Evolutionary conservation across 306 rosid species (phyloP).

Genomic region (Nissolia schottii): DNA sequence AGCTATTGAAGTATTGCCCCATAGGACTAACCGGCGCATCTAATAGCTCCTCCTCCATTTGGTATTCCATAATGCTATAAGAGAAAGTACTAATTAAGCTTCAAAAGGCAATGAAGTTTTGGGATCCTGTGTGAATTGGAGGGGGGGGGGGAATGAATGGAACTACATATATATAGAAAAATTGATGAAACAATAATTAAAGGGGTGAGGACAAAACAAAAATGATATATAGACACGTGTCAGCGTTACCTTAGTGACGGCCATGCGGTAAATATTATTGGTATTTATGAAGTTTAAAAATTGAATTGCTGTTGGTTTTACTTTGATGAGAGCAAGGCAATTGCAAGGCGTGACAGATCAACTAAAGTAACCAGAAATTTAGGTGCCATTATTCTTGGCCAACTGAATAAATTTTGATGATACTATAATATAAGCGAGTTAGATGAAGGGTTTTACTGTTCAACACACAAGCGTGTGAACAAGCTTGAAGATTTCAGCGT

Average conservation of each 20-base stretch:
- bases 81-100: background rate
- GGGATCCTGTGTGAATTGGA: background rate
- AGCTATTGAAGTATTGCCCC: slow-evolving; percentile 51
- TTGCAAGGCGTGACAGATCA: slow-evolving; percentile 23
- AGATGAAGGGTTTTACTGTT: background rate
- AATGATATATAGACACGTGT: background rate
- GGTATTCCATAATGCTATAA: slow-evolving; percentile 4
- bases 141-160: background rate
- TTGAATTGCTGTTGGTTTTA: background rate
- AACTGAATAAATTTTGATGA: background rate
- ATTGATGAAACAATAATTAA: background rate
- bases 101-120: background rate
- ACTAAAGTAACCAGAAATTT: background rate
- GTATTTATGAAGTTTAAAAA: background rate
- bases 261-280: background rate
- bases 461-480: background rate
- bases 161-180: slow-evolving; percentile 14
- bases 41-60: slow-evolving; percentile 3
- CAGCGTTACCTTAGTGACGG: background rate
- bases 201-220: background rate
- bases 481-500: background rate
- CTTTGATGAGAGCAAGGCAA: background rate
- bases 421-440: background rate
- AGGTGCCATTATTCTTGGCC: background rate
- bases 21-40: slow-evolving; percentile 55